Conservation (phyloP, 1,284 basidiomycete genomes). For the Boletus austroedulis region DNA sequence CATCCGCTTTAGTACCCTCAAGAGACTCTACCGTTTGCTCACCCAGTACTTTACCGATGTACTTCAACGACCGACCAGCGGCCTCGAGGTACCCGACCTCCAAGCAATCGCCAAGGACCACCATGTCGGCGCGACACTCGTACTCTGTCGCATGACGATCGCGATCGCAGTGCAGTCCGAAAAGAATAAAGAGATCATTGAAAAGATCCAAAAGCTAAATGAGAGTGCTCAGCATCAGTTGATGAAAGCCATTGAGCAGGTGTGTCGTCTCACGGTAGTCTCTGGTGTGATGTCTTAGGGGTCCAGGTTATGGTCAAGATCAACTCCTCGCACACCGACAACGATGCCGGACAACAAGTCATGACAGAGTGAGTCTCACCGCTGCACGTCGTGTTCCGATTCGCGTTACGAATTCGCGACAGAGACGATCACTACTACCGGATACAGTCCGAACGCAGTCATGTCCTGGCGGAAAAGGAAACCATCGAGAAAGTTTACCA, state of each 20-base stretch:
- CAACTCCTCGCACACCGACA: constrained; percentile 42
- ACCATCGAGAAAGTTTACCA: constrained; percentile 78
- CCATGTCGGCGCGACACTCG: constrained; percentile 62
- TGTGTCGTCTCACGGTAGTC: constrained; percentile 30
- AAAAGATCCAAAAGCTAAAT: constrained; percentile 76
- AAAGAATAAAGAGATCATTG: constrained; percentile 79
- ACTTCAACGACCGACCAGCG: constrained; percentile 67
- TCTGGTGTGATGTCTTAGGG: background rate
- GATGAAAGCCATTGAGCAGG: constrained; percentile 86
- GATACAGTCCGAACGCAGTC: constrained; percentile 76
- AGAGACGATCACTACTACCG: constrained; percentile 85
- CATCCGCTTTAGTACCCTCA: constrained; percentile 78
- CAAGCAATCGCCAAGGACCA: constrained; percentile 79
- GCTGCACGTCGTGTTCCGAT: background rate
- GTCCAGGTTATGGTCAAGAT: constrained; percentile 73
- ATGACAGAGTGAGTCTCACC: constrained; percentile 69
- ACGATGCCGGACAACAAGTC: constrained; percentile 49
- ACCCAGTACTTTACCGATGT: constrained; percentile 84
- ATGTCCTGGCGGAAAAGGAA: constrained; percentile 74
- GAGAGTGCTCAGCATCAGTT: constrained; percentile 79
- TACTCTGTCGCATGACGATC: constrained; percentile 82
- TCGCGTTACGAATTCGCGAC: constrained; percentile 7
- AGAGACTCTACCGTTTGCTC: constrained; percentile 83
- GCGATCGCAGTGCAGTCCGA: constrained; percentile 92
- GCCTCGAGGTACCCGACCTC: constrained; percentile 76